Percentiles rank a stretch among this genome's conserved stretches.
Conservation (phyloP, 805 yeast species). For the Brettanomyces bruxellensis region DNA sequence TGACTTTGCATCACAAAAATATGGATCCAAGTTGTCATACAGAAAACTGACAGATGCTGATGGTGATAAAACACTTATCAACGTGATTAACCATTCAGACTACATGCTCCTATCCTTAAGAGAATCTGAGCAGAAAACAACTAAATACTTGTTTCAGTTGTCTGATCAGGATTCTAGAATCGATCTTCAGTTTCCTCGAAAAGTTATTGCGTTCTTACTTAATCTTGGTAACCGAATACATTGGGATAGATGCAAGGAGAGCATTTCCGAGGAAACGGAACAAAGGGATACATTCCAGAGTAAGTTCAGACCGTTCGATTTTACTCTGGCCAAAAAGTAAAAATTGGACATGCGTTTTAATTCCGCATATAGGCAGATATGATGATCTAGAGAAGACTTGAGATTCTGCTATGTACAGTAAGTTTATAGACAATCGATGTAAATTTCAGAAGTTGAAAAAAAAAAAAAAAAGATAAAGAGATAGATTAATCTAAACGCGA, state of each 20-base stretch:
- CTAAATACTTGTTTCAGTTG: slow-evolving; percentile 23
- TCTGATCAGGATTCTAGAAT: slow-evolving; percentile 24
- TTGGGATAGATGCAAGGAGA: slow-evolving; percentile 74
- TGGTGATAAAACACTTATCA: slow-evolving; percentile 12
- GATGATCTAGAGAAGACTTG: too few species aligned
- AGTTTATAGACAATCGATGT: too few species aligned
- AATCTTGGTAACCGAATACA: slow-evolving; percentile 51
- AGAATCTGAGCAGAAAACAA: slow-evolving; percentile 7
- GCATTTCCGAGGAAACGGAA: slow-evolving; percentile 46
- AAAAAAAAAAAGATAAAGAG: too few species aligned
- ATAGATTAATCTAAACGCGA: too few species aligned
- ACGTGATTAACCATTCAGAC: slow-evolving; percentile 25
- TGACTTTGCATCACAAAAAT: slow-evolving; percentile 38
- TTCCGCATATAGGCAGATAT: too few species aligned
- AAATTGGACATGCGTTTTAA: neutral
- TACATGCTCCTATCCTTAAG: slow-evolving; percentile 26
- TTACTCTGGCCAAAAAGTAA: slow-evolving; percentile 22
- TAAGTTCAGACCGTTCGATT: slow-evolving; percentile 45
- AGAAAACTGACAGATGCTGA: slow-evolving; percentile 18
- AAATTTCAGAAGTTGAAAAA: too few species aligned
- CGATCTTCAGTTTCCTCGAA: slow-evolving; percentile 79
- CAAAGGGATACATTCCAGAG: slow-evolving; percentile 60
- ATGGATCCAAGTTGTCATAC: slow-evolving; percentile 26
- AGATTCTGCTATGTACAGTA: too few species aligned
- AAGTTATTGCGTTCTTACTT: slow-evolving; percentile 60